These are phyloP conservation scores for Acer campestre DNA, from an alignment of 345 rosid genomes.

Conservation along the genomic window DNA sequence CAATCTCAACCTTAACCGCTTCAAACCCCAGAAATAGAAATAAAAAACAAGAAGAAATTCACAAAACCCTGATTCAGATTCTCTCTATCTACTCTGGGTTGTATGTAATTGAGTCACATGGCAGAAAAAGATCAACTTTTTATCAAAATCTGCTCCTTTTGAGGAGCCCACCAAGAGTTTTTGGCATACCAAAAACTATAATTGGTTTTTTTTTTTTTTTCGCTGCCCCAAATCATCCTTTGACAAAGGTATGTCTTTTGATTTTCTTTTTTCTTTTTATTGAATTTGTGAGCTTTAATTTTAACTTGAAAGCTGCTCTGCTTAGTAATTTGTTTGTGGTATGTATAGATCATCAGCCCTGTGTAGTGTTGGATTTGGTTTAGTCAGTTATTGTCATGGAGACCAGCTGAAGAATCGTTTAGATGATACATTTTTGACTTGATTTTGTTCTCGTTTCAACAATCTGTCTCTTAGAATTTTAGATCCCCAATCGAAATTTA, in stretches of 20 bases:
- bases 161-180: not conserved
- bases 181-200: not conserved
- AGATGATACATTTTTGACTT: not conserved
- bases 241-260: constrained; percentile 7
- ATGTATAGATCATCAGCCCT: too few relatives aligned
- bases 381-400: not conserved
- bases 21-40: not conserved
- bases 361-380: not conserved
- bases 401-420: not conserved
- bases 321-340: not conserved
- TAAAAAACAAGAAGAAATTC: not conserved
- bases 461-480: not conserved
- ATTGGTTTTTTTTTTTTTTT: constrained; percentile 8
- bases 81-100: too few relatives aligned
- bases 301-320: not conserved
- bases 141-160: too few relatives aligned
- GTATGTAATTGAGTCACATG: too few relatives aligned
- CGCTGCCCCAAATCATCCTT: too few relatives aligned
- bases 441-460: not conserved
- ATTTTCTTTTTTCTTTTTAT: too few relatives aligned
- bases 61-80: too few relatives aligned
- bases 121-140: too few relatives aligned
- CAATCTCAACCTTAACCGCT: too few relatives aligned
- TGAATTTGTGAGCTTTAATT: not conserved
- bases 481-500: not conserved